Conservation (phyloP, 2,329 filamentous ascomycete species). For the Arthroderma sp. region DNA sequence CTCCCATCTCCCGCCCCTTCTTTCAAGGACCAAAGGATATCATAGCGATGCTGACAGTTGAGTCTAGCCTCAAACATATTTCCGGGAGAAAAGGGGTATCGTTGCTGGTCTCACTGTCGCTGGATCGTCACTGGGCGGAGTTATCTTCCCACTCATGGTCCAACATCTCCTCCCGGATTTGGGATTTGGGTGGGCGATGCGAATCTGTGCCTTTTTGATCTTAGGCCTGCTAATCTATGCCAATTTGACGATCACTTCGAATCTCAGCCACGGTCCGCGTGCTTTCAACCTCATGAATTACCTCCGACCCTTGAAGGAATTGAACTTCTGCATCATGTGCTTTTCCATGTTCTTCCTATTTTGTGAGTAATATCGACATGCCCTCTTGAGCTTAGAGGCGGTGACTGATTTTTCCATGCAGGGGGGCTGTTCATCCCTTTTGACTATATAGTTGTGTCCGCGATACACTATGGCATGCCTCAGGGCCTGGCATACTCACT, state of each 20-base stretch:
- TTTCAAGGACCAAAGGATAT: background rate
- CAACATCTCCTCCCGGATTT: slow-evolving; percentile 34
- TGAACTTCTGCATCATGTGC: slow-evolving; percentile 34
- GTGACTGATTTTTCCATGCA: background rate
- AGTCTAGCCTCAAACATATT: slow-evolving; percentile 39
- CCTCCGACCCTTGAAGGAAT: slow-evolving; percentile 36
- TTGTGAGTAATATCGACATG: background rate
- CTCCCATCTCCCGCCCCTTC: slow-evolving; percentile 10
- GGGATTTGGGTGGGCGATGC: slow-evolving; percentile 47
- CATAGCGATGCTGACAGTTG: slow-evolving; percentile 41
- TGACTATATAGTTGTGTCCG: slow-evolving; percentile 17
- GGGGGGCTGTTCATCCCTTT: slow-evolving; percentile 7
- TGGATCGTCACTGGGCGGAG: slow-evolving; percentile 43
- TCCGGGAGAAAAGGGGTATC: slow-evolving; percentile 41
- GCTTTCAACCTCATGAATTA: slow-evolving; percentile 41
- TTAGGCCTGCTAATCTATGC: slow-evolving; percentile 46
- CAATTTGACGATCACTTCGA: slow-evolving; percentile 41
- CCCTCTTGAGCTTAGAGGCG: background rate
- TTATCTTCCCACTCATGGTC: slow-evolving; percentile 44
- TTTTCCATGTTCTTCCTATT: slow-evolving; percentile 38
- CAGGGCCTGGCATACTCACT: slow-evolving; percentile 18
- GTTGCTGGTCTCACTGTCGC: slow-evolving; percentile 49
- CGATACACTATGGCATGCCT: slow-evolving; percentile 17
- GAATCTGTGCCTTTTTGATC: slow-evolving; percentile 48
- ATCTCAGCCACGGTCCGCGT: slow-evolving; percentile 22